Percentiles rank a stretch among this genome's conserved stretches.
Conservation (phyloP, 164 flowering plant species). For the Magnolia changhungtana region DNA sequence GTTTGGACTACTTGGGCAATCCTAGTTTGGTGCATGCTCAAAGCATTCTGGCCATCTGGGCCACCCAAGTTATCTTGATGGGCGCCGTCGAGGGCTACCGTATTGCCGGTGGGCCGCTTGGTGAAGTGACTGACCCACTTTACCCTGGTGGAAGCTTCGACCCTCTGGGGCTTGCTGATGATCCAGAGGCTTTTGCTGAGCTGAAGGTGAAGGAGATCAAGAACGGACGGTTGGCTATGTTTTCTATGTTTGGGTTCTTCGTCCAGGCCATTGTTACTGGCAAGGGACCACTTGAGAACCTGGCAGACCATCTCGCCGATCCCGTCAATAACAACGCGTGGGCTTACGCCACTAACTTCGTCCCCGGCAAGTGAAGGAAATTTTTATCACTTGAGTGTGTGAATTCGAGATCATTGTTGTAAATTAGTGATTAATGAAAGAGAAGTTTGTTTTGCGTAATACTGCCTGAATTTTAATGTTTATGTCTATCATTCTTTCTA, state of each 20-base stretch:
- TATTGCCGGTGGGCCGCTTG: conserved; percentile 19
- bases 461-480: not conserved
- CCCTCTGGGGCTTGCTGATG: conserved; percentile 20
- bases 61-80: conserved; percentile 16
- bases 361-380: conserved; percentile 17
- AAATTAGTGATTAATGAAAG: not conserved
- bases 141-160: conserved; percentile 25
- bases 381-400: not conserved
- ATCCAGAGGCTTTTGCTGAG: conserved; percentile 18
- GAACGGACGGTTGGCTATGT: conserved; percentile 22
- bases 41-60: conserved; percentile 24
- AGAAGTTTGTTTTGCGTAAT: not conserved
- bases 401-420: not conserved
- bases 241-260: conserved; percentile 22
- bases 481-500: not conserved
- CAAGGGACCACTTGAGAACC: conserved; percentile 20
- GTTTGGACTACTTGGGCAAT: conserved; percentile 21
- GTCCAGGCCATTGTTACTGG: conserved; percentile 24
- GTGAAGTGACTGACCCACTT: conserved; percentile 17
- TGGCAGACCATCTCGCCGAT: conserved; percentile 21
- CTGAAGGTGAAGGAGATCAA: conserved; percentile 23
- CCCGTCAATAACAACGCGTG: conserved; percentile 23
- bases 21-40: conserved; percentile 19
- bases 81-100: conserved; percentile 22
- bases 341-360: conserved; percentile 24